Evolutionary conservation across 164 flowering plant genomes (phyloP).

Genomic region (Aristolochia fimbriata): DNA sequence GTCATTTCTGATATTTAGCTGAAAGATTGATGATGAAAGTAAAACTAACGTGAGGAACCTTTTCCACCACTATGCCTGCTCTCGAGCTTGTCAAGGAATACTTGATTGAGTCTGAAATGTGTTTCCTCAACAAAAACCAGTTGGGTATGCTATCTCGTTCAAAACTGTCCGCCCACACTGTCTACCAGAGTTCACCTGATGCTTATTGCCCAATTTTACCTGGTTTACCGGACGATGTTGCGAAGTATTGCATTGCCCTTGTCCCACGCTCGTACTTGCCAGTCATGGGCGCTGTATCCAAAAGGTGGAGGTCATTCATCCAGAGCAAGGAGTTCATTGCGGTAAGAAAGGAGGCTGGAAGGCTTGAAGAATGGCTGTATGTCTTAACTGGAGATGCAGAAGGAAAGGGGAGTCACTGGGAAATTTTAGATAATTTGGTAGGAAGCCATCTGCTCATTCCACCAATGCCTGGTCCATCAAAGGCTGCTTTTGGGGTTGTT

Average conservation of each 20-base stretch:
- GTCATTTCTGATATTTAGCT: conserved; percentile 5
- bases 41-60: neutral
- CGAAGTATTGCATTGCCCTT: conserved; percentile 82
- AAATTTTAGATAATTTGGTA: conserved; percentile 60
- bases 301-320: conserved; percentile 69
- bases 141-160: conserved; percentile 19
- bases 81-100: conserved; percentile 38
- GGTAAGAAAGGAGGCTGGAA: conserved; percentile 62
- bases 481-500: conserved; percentile 62
- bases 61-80: conserved; percentile 31
- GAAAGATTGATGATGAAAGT: conserved; percentile 7
- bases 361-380: conserved; percentile 89
- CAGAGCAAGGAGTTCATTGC: conserved; percentile 70
- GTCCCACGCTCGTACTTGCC: conserved; percentile 76
- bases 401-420: conserved; percentile 77
- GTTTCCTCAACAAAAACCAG: conserved; percentile 28
- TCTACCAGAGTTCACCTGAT: conserved; percentile 18
- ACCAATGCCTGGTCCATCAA: conserved; percentile 73
- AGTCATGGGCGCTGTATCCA: conserved; percentile 70
- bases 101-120: conserved; percentile 30
- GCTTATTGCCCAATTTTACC: conserved; percentile 49
- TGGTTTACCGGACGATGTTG: conserved; percentile 92
- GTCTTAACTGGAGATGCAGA: conserved; percentile 46
- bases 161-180: conserved; percentile 18
- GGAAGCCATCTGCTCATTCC: conserved; percentile 39